Evolutionary conservation across 2,329 filamentous ascomycete species (phyloP).

Genomic region (Trichoderma pleuroti): DNA sequence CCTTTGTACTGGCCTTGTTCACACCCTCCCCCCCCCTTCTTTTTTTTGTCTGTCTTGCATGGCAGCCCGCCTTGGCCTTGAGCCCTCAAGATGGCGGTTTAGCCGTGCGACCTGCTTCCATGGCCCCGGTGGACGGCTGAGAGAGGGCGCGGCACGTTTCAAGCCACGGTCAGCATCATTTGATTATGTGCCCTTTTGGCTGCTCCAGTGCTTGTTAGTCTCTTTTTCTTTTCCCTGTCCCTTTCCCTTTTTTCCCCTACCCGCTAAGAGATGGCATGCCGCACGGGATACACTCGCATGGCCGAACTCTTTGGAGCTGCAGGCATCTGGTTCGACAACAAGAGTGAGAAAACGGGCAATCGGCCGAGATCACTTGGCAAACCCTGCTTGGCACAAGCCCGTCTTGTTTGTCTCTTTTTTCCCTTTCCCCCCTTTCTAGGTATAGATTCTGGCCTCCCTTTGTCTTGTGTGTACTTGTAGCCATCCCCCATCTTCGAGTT

Average conservation of each 20-base stretch:
- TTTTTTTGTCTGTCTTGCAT: neutral
- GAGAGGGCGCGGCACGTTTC: neutral
- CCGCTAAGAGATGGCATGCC: neutral
- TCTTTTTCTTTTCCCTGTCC: neutral
- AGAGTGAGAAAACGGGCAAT: neutral
- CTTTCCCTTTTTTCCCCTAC: neutral
- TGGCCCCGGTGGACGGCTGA: neutral
- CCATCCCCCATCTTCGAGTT: neutral
- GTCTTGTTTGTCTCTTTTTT: neutral
- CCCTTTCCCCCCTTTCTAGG: too few species aligned
- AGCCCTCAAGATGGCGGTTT: neutral
- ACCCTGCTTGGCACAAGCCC: neutral
- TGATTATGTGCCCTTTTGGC: neutral
- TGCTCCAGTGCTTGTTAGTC: neutral
- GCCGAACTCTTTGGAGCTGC: neutral
- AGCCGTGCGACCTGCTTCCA: neutral
- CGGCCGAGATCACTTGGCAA: conserved; percentile 1
- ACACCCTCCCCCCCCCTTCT: neutral
- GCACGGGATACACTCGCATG: neutral
- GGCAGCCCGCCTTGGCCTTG: neutral
- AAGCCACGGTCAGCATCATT: neutral
- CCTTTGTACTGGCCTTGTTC: neutral
- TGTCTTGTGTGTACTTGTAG: neutral
- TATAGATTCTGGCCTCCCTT: neutral
- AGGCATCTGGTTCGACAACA: neutral